Evolutionary conservation across 345 rosid species (phyloP), one percentile per base, ranked within the genome.

Genomic region (Syzygium grande): DNA sequence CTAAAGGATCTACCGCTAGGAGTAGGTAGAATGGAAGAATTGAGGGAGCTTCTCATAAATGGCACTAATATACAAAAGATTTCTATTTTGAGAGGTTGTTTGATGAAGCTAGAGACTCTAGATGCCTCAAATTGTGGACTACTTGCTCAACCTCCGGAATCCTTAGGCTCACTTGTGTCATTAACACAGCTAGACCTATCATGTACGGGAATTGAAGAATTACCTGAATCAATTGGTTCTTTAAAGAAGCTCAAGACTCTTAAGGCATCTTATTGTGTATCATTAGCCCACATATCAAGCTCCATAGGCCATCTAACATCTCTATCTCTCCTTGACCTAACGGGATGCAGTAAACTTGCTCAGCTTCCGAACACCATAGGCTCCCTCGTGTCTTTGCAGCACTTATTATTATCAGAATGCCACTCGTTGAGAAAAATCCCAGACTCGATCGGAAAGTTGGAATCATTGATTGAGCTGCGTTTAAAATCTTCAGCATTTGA

Each of bases 51-150:
- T 63, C 9, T n/a, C 10, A 9, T 61, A 6, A 0, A 6, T 0
- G 0, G 0, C 0, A n/a, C 9, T 1, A 0, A 0, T 61, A 6
- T 61, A 61, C 34, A 0, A 61, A 19, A 61, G 34, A 13, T 61
- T 61, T 38, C 73, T n/a, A 61, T 63, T 3, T 63, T 21, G 0
- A n/a, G 38, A 63, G 34, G 38, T 13, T n/a, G 38, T 61, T 61
- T n/a, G 38, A 61, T 0, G 9, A n/a, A 61, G 4, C 7, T 61
- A 0, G 9, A 61, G 19, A 61, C 0, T n/a, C 19, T 61, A 12
- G 0, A 6, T 6, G 34, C 34, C 9, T 11, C 7, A 10, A 0
- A 3, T 59, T n/a, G 34, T n/a, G 2, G 0, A 12, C 17, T 0
- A 61, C 68, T 61, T n/a, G 1, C 34, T n/a, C 0, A 1, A 12